These are phyloP conservation scores for Chalciporus sp. DNA, from an alignment of 1,284 basidiomycete genomes.

Conservation along the genomic window DNA sequence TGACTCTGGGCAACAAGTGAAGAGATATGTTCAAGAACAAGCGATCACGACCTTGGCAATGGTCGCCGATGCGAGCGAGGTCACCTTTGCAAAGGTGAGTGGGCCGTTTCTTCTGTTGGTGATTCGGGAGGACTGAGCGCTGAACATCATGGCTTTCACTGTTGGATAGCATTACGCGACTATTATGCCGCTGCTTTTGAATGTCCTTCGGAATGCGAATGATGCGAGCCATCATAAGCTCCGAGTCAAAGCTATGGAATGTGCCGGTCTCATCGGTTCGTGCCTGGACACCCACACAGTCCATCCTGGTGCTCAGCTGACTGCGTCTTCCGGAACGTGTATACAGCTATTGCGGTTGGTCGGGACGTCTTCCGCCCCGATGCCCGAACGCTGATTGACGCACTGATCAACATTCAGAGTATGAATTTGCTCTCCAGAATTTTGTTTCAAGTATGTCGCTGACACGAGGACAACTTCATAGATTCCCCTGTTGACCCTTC, in stretches of 20 bases:
- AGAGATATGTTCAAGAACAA: constrained; percentile 80
- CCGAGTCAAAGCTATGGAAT: constrained; percentile 83
- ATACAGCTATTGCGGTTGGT: constrained; percentile 78
- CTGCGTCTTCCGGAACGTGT: background rate
- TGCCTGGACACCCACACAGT: background rate
- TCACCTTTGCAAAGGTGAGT: constrained; percentile 64
- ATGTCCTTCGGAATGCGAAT: constrained; percentile 70
- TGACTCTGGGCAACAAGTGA: constrained; percentile 38
- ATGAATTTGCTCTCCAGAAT: constrained; percentile 21
- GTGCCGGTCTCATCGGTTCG: constrained; percentile 77
- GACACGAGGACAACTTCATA: constrained; percentile 27
- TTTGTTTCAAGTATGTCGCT: background rate
- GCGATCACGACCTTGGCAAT: constrained; percentile 82
- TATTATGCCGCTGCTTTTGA: constrained; percentile 77
- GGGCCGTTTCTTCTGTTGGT: too few species aligned
- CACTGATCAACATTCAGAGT: constrained; percentile 82
- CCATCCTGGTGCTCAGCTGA: background rate
- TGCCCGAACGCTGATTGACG: constrained; percentile 68
- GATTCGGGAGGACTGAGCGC: background rate
- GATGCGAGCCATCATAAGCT: constrained; percentile 66
- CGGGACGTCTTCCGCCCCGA: constrained; percentile 76
- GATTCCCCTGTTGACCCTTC: constrained; percentile 64
- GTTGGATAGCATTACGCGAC: constrained; percentile 62
- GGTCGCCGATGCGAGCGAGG: constrained; percentile 81
- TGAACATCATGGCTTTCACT: too few species aligned